These are phyloP conservation scores for Eucalyptus tenuipes DNA, from an alignment of 345 rosid genomes.

Conservation along the genomic window DNA sequence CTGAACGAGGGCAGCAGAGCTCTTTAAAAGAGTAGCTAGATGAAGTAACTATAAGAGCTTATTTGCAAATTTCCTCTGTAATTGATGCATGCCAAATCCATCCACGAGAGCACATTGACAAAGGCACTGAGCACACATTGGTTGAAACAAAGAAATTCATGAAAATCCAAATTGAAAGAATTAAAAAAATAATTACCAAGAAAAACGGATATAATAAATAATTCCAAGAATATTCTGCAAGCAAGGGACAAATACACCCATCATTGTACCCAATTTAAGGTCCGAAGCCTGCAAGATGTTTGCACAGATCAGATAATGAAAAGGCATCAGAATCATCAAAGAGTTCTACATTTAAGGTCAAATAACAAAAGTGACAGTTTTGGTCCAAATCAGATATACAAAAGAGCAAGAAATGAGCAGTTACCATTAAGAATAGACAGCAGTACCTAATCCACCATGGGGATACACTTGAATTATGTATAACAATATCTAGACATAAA, in stretches of 20 bases:
- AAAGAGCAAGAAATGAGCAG: background rate
- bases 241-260: slow-evolving; percentile 99
- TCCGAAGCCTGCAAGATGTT: slow-evolving; percentile 46
- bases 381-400: background rate
- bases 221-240: slow-evolving; percentile 97
- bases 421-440: background rate
- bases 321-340: slow-evolving; percentile 4
- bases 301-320: slow-evolving; percentile 6
- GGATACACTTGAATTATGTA: background rate
- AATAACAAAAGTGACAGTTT: background rate
- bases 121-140: background rate
- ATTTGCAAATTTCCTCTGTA: background rate
- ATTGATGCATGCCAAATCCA: background rate
- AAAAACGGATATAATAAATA: slow-evolving; percentile 93
- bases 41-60: background rate
- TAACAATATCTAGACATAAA: background rate
- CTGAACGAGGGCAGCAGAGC: background rate
- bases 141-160: background rate
- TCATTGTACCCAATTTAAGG: slow-evolving; percentile 85
- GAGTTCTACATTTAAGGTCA: background rate
- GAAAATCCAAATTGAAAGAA: background rate
- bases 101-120: background rate
- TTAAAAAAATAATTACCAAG: slow-evolving; percentile 49
- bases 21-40: background rate
- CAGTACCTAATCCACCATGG: background rate